Conservation (phyloP, 2,329 filamentous ascomycete genomes). For the Fusarium heterosporum region DNA sequence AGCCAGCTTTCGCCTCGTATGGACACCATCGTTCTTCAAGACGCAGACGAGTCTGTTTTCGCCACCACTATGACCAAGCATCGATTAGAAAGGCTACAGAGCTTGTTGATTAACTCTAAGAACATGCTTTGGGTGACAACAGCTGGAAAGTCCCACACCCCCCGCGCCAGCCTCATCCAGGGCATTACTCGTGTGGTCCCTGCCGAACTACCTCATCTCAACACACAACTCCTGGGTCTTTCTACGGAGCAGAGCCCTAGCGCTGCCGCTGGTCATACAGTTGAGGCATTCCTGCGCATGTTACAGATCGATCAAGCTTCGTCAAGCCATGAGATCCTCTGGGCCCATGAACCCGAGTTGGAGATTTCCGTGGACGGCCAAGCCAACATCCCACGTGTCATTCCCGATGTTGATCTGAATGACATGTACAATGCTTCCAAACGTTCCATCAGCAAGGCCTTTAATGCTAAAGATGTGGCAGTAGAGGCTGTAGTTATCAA, state of each 20-base stretch:
- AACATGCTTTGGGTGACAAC: constrained; percentile 1
- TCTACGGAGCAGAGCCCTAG: background rate
- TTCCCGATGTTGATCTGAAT: background rate
- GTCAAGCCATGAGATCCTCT: background rate
- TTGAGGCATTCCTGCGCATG: background rate
- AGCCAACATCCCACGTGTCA: background rate
- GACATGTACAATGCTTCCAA: constrained; percentile 3
- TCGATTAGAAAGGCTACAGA: background rate
- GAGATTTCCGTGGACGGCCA: background rate
- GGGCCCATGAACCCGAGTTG: background rate
- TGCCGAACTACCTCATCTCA: background rate
- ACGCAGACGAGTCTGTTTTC: constrained; percentile 1
- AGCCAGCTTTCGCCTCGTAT: background rate
- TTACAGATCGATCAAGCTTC: background rate
- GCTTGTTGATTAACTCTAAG: background rate
- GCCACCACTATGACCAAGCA: background rate
- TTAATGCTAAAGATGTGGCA: background rate
- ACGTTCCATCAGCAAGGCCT: background rate
- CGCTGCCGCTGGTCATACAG: background rate
- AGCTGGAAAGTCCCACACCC: background rate
- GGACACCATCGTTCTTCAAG: background rate
- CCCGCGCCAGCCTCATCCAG: background rate
- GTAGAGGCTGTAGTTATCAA: background rate
- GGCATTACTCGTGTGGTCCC: constrained; percentile 2
- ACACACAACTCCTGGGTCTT: background rate